Conservation (phyloP, 108 stramenopile species). For the Nitzschia sp. region DNA sequence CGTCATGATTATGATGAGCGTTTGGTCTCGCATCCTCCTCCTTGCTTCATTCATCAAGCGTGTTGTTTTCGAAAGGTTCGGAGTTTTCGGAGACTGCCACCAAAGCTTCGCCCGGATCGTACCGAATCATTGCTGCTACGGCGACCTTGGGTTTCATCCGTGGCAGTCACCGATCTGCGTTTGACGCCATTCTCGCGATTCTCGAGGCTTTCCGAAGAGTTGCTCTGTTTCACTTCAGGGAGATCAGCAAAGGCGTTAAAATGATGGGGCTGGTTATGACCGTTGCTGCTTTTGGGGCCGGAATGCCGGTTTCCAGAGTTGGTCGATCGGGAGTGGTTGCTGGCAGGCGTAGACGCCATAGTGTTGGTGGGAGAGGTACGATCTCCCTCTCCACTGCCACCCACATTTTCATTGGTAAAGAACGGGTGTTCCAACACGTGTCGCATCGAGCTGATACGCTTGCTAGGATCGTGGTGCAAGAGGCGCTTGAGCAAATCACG, state of each 20-base stretch:
- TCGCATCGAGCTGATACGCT: slow-evolving; percentile 62
- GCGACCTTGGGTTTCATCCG: background rate
- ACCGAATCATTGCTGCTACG: slow-evolving; percentile 5
- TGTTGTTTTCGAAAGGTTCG: slow-evolving; percentile 10
- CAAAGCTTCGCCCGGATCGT: slow-evolving; percentile 9
- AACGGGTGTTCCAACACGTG: slow-evolving; percentile 79
- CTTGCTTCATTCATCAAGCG: background rate
- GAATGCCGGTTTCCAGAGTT: background rate
- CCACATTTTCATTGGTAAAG: slow-evolving; percentile 37
- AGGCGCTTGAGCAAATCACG: slow-evolving; percentile 59
- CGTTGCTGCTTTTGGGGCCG: background rate
- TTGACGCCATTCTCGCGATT: slow-evolving; percentile 34
- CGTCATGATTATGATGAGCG: no score
- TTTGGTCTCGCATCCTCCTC: no score
- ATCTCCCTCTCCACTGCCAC: slow-evolving; percentile 8
- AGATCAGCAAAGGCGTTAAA: slow-evolving; percentile 18
- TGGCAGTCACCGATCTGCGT: background rate
- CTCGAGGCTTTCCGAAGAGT: slow-evolving; percentile 15
- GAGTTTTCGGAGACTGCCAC: background rate
- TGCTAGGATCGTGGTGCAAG: slow-evolving; percentile 70
- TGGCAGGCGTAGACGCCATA: background rate
- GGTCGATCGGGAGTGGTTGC: background rate
- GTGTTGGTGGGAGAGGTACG: slow-evolving; percentile 1
- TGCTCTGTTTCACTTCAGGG: slow-evolving; percentile 7
- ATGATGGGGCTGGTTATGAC: slow-evolving; percentile 2